phyloP scores from a whole-genome alignment of 202 grass and related monocot species.

The Zoysia matrella region DNA sequence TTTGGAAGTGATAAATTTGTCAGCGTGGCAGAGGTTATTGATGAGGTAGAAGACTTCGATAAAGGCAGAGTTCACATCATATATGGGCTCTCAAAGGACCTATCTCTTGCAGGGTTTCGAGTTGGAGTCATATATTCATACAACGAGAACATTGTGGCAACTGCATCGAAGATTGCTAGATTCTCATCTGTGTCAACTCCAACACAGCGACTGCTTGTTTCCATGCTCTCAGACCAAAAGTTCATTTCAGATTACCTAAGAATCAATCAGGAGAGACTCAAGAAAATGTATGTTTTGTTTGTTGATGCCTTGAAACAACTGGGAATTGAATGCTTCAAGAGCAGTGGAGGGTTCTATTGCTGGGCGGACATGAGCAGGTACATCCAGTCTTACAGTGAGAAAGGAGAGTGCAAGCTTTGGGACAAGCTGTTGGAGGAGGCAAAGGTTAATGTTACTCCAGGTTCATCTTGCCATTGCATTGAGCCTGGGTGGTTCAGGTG shows the following conservation, averaged over 20 bases:
- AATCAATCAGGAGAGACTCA: slow-evolving; percentile 66
- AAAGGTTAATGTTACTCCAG: slow-evolving; percentile 89
- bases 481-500: slow-evolving; percentile 97
- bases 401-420: slow-evolving; percentile 88
- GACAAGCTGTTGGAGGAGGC: slow-evolving; percentile 79
- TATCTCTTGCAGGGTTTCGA: slow-evolving; percentile 79
- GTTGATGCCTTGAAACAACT: slow-evolving; percentile 71
- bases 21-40: slow-evolving; percentile 70
- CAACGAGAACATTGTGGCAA: slow-evolving; percentile 71
- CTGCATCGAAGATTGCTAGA: slow-evolving; percentile 82
- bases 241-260: slow-evolving; percentile 81
- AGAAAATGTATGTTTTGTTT: slow-evolving; percentile 66
- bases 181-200: slow-evolving; percentile 89
- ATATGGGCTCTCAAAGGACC: slow-evolving; percentile 91
- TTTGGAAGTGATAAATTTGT: slow-evolving; percentile 71
- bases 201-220: slow-evolving; percentile 70
- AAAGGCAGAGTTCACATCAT: slow-evolving; percentile 94
- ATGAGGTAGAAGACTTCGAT: slow-evolving; percentile 73
- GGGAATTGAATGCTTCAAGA: slow-evolving; percentile 80
- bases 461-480: slow-evolving; percentile 97
- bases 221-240: slow-evolving; percentile 85
- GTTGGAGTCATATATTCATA: slow-evolving; percentile 88
- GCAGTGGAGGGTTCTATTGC: slow-evolving; percentile 90
- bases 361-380: slow-evolving; percentile 98
- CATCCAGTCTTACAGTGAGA: slow-evolving; percentile 87